A percentile compares a stretch with the other conserved stretches of the same genome.
Evolutionary conservation across 768 basidiomycete genomes (phyloP).

Genomic region (Cubamyces sp.): DNA sequence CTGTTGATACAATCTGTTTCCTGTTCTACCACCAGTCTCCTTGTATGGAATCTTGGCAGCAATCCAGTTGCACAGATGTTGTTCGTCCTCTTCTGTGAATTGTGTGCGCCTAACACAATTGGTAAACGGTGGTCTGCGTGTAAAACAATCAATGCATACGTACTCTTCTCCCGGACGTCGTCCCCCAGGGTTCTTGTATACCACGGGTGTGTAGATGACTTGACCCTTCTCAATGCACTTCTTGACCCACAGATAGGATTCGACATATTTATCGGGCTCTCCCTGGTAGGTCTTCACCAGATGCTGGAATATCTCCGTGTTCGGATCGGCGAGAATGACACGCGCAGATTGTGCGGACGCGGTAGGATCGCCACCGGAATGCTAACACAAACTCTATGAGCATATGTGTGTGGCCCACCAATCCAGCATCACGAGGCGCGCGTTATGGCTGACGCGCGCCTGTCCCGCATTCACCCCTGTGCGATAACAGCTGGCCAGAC

Average conservation of each 20-base stretch:
- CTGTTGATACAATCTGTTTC: slow-evolving; percentile 83
- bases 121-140: slow-evolving; percentile 1
- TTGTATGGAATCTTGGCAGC: slow-evolving; percentile 84
- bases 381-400: slow-evolving; percentile 44
- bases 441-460: not conserved
- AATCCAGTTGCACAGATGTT: slow-evolving; percentile 76
- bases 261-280: slow-evolving; percentile 73
- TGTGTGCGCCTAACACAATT: slow-evolving; percentile 63
- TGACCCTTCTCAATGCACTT: slow-evolving; percentile 74
- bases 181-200: slow-evolving; percentile 86
- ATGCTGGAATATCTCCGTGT: slow-evolving; percentile 74
- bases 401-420: not conserved
- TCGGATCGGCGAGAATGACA: slow-evolving; percentile 80
- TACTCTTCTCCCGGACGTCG: slow-evolving; percentile 82
- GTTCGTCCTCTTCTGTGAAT: slow-evolving; percentile 78
- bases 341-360: slow-evolving; percentile 71
- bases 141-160: slow-evolving; percentile 27
- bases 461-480: not conserved
- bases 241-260: slow-evolving; percentile 84
- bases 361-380: slow-evolving; percentile 79
- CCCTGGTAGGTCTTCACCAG: slow-evolving; percentile 75
- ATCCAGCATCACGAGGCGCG: not conserved
- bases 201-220: slow-evolving; percentile 70
- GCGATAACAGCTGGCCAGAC: not conserved
- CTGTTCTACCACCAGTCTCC: slow-evolving; percentile 79